These are phyloP conservation scores for Stylosanthes scabra DNA, from an alignment of 331 rosid species.

Conservation along the genomic window DNA sequence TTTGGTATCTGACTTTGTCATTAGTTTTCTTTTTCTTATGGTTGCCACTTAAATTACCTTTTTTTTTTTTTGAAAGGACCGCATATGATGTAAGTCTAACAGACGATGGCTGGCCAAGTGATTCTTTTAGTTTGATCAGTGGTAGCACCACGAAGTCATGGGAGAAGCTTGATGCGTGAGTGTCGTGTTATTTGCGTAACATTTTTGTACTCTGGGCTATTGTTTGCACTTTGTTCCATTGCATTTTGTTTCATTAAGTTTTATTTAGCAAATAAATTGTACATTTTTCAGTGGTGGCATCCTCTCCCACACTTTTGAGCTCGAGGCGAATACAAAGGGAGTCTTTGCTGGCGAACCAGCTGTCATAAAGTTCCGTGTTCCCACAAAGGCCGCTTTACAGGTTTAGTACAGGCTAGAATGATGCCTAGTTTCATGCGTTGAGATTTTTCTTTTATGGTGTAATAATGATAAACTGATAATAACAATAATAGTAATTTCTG, in stretches of 20 bases:
- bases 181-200: conserved; percentile 18
- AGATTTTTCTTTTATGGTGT: conserved; percentile 35
- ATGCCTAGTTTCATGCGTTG: conserved; percentile 11
- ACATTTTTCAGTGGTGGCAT: conserved; percentile 67
- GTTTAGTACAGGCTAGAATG: conserved; percentile 39
- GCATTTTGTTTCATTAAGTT: conserved; percentile 11
- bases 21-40: neutral
- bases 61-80: conserved; percentile 56
- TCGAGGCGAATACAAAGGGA: conserved; percentile 83
- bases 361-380: conserved; percentile 81
- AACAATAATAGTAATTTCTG: conserved; percentile 31
- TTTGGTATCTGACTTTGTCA: conserved; percentile 7
- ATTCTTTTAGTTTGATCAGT: conserved; percentile 59
- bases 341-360: conserved; percentile 80
- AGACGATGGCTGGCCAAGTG: conserved; percentile 86
- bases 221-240: conserved; percentile 7
- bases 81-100: conserved; percentile 86
- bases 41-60: conserved; percentile 29
- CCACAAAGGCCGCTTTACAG: conserved; percentile 91
- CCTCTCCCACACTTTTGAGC: conserved; percentile 83
- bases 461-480: neutral
- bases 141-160: conserved; percentile 85
- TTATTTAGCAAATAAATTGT: conserved; percentile 1
- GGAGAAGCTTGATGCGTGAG: conserved; percentile 98
- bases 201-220: conserved; percentile 28